Base-by-base conservation (phyloP, 768 basidiomycete species). In the Roridomyces roridus region DNA sequence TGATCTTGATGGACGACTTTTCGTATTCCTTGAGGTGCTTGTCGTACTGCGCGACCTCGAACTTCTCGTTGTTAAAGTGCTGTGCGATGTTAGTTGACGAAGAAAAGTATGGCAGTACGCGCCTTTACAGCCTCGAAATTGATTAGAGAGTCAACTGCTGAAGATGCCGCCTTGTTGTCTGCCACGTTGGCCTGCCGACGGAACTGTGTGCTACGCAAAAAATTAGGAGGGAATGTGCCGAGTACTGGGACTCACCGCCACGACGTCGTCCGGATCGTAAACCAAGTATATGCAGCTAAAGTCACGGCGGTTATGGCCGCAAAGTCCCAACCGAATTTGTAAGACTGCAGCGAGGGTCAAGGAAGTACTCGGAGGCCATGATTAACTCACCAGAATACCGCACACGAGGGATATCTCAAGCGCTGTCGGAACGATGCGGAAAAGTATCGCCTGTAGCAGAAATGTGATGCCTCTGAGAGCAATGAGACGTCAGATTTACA, bases 81-180 rank as follows among this genome's bases (percentile, higher is more conserved):
- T 96, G 47, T 57, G 59, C 45, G 37, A 42, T 39, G 46, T 55
- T 36, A 49, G 15, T 63, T 6, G 51, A 44, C 9, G 44, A 18
- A 21, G 35, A 46, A 34, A 9, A 41, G 37, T 17, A 17, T 8
- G 23, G 4, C 55, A 31, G 59, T 25, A n/a, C 73, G 26, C 59
- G 95, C 96, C 83, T 98, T 99, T 67, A 99, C 97, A 4, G 97
- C 97, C 70, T 99, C 97, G 66, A 94, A 98, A 68, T 99, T 99
- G 70, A 99, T 96, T 40, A 99, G 77, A 0, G 96, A 93, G 69
- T 99, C 97, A 4, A 98, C 94, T 3, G 94, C 92, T 2, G 91
- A 85, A 0, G 93, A 92, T 0, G 96, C 97, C 17, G 96, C 96
- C 68, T 91, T 92, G 73, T 99, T 98, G 64, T 99, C 97, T 0